phyloP scores from a whole-genome alignment of 305 asterid species.

The Solanum hybrid region DNA sequence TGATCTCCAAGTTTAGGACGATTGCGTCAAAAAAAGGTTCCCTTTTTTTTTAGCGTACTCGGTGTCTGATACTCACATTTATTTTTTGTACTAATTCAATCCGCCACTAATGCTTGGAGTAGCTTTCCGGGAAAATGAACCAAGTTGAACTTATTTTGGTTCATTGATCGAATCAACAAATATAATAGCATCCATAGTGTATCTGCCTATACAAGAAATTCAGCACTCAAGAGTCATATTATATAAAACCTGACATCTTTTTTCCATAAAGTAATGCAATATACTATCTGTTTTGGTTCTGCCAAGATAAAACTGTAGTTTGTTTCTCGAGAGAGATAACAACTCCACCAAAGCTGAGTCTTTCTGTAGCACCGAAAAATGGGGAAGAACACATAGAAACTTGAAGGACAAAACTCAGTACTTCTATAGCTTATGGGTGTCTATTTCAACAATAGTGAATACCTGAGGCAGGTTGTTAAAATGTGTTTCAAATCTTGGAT shows the following conservation, averaged over 20 bases:
- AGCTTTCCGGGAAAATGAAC: background rate
- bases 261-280: background rate
- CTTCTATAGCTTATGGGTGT: background rate
- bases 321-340: background rate
- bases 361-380: background rate
- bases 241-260: background rate
- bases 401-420: background rate
- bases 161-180: background rate
- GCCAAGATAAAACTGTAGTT: background rate
- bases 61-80: background rate
- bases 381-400: background rate
- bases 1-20: background rate
- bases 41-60: background rate
- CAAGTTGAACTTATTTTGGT: background rate
- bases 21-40: background rate
- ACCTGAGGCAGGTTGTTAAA: background rate
- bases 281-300: background rate
- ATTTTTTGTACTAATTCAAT: background rate
- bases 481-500: background rate
- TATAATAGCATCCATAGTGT: background rate
- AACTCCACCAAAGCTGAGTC: background rate
- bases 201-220: background rate
- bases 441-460: background rate
- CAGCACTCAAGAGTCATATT: background rate
- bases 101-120: background rate